A percentile compares a stretch with the other conserved stretches of the same genome.
Conservation (phyloP, 2,329 filamentous ascomycete genomes). For the Claviceps capensis region DNA sequence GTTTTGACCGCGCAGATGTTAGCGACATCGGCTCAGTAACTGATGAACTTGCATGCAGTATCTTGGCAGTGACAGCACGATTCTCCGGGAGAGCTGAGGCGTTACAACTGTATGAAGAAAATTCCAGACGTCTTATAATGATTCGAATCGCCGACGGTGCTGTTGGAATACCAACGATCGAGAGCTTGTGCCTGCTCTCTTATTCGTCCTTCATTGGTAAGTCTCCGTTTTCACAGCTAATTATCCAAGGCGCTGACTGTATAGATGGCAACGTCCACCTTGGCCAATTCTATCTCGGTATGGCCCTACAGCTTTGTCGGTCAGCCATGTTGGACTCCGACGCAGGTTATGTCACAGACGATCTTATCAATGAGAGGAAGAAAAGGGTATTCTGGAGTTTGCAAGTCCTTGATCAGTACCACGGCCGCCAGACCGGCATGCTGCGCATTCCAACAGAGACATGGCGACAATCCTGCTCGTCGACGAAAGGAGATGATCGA, state of each 20-base stretch:
- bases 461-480: slow-evolving; percentile 22
- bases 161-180: slow-evolving; percentile 33
- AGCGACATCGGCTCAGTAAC: slow-evolving; percentile 19
- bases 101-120: slow-evolving; percentile 21
- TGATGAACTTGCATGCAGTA: slow-evolving; percentile 28
- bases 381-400: slow-evolving; percentile 38
- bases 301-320: slow-evolving; percentile 35
- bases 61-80: slow-evolving; percentile 25
- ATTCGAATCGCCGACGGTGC: slow-evolving; percentile 36
- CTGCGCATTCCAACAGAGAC: slow-evolving; percentile 27
- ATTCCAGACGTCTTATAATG: slow-evolving; percentile 30
- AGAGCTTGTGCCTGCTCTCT: slow-evolving; percentile 35
- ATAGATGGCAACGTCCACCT: slow-evolving; percentile 34
- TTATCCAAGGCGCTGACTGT: not conserved
- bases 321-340: slow-evolving; percentile 34
- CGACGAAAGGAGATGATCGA: slow-evolving; percentile 10
- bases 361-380: slow-evolving; percentile 27
- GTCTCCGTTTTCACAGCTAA: not conserved
- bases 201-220: slow-evolving; percentile 36
- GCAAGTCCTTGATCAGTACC: slow-evolving; percentile 34
- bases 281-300: slow-evolving; percentile 35
- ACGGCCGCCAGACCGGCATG: slow-evolving; percentile 31
- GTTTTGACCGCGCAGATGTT: slow-evolving; percentile 29
- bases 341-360: slow-evolving; percentile 22
- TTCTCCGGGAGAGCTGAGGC: slow-evolving; percentile 23